Conservation (phyloP, 208 protist genomes). For the Crithidia brevicula region DNA sequence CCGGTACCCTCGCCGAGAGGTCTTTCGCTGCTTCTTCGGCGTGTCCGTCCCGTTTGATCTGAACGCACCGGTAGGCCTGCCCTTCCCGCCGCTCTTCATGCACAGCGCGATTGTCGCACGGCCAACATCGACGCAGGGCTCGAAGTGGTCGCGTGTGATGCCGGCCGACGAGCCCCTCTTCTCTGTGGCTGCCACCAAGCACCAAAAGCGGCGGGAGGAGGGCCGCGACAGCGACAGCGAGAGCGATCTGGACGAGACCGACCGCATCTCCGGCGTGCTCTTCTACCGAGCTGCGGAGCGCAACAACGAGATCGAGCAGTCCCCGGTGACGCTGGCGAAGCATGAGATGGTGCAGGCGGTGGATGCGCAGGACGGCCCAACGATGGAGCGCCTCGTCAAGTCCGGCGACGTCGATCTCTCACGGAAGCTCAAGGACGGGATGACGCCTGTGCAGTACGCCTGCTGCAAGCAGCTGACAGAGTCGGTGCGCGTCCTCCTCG, state of each 20-base stretch:
- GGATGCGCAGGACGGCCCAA: constrained; percentile 45
- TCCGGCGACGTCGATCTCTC: constrained; percentile 61
- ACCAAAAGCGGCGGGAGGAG: constrained; percentile 52
- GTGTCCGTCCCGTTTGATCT: constrained; percentile 69
- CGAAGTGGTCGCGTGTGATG: constrained; percentile 71
- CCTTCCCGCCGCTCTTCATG: constrained; percentile 83
- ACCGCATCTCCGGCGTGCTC: constrained; percentile 70
- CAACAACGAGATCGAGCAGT: constrained; percentile 58
- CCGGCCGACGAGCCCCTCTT: constrained; percentile 56
- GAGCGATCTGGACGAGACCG: constrained; percentile 79
- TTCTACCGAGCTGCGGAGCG: constrained; percentile 86
- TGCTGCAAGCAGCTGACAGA: constrained; percentile 63
- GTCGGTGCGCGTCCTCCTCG: constrained; percentile 60
- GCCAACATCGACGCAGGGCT: constrained; percentile 22
- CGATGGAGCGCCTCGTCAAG: constrained; percentile 51
- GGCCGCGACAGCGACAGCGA: constrained; percentile 88
- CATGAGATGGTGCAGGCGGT: constrained; percentile 69
- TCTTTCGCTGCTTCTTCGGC: constrained; percentile 83
- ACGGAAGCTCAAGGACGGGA: constrained; percentile 58
- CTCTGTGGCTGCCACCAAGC: constrained; percentile 47
- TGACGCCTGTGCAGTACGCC: constrained; percentile 89
- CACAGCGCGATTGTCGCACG: constrained; percentile 76
- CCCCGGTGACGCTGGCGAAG: constrained; percentile 55
- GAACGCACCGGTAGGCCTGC: constrained; percentile 48
- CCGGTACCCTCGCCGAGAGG: constrained; percentile 78